Percentiles rank a stretch among this genome's conserved stretches.
Evolutionary conservation across 257 asterid species (phyloP).

Genomic region (Forsythia suspensa): DNA sequence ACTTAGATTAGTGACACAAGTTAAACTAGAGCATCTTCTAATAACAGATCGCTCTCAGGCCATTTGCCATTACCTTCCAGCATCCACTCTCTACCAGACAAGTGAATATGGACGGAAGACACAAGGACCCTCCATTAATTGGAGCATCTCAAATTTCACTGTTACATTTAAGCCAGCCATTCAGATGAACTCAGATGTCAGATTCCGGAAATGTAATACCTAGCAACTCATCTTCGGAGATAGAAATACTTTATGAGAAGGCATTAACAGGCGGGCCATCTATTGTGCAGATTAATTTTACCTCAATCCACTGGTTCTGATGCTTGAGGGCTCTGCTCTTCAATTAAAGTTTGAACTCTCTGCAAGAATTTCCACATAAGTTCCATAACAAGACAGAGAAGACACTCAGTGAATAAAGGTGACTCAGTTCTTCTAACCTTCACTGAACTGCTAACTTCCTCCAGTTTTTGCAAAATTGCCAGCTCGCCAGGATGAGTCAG

Average conservation of each 20-base stretch:
- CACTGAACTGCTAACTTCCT: slow-evolving; percentile 74
- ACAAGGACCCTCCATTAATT: not conserved
- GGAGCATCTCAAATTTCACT: slow-evolving; percentile 2
- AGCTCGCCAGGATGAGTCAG: slow-evolving; percentile 39
- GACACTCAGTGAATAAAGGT: not conserved
- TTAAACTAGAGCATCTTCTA: not conserved
- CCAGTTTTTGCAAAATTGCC: slow-evolving; percentile 57
- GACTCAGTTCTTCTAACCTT: slow-evolving; percentile 45
- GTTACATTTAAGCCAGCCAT: not conserved
- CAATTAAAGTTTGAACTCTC: slow-evolving; percentile 72
- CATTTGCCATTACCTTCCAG: not conserved
- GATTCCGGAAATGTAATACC: not conserved
- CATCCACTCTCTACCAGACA: not conserved
- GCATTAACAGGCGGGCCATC: not conserved
- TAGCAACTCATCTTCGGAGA: slow-evolving; percentile 16
- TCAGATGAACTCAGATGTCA: not conserved
- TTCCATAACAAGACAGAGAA: not conserved
- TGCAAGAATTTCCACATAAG: slow-evolving; percentile 32
- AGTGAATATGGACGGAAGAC: not conserved
- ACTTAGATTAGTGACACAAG: not conserved
- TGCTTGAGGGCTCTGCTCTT: slow-evolving; percentile 45
- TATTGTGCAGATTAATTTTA: slow-evolving; percentile 3
- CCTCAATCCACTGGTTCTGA: slow-evolving; percentile 34
- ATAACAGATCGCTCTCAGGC: not conserved
- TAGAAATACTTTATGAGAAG: slow-evolving; percentile 2